Conservation (phyloP, 345 rosid species). For the Populus nigra region DNA sequence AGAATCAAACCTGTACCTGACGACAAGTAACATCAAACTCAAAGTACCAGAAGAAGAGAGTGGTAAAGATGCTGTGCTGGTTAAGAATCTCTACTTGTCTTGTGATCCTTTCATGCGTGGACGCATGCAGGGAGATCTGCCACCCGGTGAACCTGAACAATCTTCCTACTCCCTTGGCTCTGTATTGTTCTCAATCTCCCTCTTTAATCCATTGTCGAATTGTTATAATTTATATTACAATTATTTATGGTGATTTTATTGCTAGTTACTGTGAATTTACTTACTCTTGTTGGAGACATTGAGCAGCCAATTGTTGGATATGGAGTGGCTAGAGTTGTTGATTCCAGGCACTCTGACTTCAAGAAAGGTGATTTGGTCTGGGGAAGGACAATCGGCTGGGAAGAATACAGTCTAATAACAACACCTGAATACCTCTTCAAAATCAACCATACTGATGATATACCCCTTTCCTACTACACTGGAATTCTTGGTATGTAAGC, state of each 20-base stretch:
- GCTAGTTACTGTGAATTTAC: not conserved
- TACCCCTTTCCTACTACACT: conserved; percentile 29
- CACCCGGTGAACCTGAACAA: not conserved
- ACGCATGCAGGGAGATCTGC: conserved; percentile 5
- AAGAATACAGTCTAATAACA: conserved; percentile 25
- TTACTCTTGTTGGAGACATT: too few relatives aligned
- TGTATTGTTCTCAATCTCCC: too few relatives aligned
- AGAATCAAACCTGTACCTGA: conserved; percentile 47
- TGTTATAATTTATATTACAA: too few relatives aligned
- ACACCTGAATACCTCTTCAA: conserved; percentile 17
- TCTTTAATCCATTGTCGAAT: too few relatives aligned
- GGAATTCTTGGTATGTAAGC: conserved; percentile 17
- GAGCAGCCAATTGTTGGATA: conserved; percentile 16
- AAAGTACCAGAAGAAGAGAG: conserved; percentile 11
- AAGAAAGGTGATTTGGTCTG: conserved; percentile 30
- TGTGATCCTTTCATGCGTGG: conserved; percentile 51
- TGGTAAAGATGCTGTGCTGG: conserved; percentile 26
- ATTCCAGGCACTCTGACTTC: conserved; percentile 18
- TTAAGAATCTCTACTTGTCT: conserved; percentile 61
- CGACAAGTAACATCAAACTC: conserved; percentile 26
- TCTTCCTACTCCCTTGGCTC: too few relatives aligned
- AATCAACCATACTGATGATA: conserved; percentile 21
- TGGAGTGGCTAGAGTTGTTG: conserved; percentile 32
- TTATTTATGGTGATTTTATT: too few relatives aligned
- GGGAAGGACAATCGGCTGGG: conserved; percentile 29